Evolutionary conservation across 2,329 filamentous ascomycete species (phyloP).

Genomic region (Shiraia bambusicola): DNA sequence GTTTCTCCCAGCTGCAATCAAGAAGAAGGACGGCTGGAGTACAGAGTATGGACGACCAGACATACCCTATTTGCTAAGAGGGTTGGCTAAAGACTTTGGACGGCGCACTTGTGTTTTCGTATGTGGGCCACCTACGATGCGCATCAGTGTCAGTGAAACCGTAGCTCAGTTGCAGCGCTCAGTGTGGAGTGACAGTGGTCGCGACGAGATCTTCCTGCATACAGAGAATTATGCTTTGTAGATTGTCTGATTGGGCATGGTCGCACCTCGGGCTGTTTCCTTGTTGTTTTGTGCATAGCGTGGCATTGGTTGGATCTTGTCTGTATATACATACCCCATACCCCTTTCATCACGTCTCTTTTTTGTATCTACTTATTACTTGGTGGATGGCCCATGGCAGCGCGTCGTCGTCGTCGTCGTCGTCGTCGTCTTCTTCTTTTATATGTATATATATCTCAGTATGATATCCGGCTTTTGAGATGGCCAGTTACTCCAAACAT

Average conservation of each 20-base stretch:
- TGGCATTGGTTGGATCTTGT: slow-evolving; percentile 13
- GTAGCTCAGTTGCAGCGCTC: slow-evolving; percentile 79
- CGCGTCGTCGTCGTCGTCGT: slow-evolving; percentile 4
- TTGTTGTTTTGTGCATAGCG: slow-evolving; percentile 33
- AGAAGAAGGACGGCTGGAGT: slow-evolving; percentile 73
- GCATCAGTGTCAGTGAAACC: slow-evolving; percentile 81
- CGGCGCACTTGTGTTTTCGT: slow-evolving; percentile 86
- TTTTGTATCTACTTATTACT: slow-evolving; percentile 14
- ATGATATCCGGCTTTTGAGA: slow-evolving; percentile 11
- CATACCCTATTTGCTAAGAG: slow-evolving; percentile 79
- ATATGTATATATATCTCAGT: slow-evolving; percentile 6
- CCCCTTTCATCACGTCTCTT: slow-evolving; percentile 14
- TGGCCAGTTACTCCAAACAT: slow-evolving; percentile 4
- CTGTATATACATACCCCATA: too few species aligned
- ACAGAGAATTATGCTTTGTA: slow-evolving; percentile 92
- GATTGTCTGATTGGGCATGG: slow-evolving; percentile 18
- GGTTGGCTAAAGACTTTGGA: slow-evolving; percentile 81
- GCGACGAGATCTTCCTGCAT: slow-evolving; percentile 91
- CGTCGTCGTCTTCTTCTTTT: too few species aligned
- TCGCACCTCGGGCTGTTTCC: slow-evolving; percentile 3
- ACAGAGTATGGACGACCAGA: slow-evolving; percentile 92
- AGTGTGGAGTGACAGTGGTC: slow-evolving; percentile 75
- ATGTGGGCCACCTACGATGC: slow-evolving; percentile 84
- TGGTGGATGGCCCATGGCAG: background rate
- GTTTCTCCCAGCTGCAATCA: slow-evolving; percentile 62